These are phyloP conservation scores for Venturia carpophila DNA, from an alignment of 2,329 filamentous ascomycete species.

Conservation along the genomic window DNA sequence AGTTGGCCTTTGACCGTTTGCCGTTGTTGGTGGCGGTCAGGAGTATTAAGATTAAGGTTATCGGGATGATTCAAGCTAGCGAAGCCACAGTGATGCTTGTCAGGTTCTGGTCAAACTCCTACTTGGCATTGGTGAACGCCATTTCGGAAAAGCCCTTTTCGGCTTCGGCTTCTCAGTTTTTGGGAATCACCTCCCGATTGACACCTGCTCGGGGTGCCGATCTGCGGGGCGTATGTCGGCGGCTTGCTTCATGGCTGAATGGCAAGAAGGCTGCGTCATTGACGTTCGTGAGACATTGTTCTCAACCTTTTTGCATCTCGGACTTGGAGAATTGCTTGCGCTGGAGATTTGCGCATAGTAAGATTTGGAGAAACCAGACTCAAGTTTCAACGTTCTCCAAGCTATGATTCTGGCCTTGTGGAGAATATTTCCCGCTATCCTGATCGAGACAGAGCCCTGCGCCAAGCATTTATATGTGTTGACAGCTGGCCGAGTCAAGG, in stretches of 20 bases:
- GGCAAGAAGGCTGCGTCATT: background rate
- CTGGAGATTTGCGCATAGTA: no score
- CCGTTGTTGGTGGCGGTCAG: background rate
- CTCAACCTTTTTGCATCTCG: background rate
- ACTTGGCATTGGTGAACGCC: background rate
- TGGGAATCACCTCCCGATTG: background rate
- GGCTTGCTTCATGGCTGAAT: background rate
- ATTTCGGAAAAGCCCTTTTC: background rate
- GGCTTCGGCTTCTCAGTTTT: background rate
- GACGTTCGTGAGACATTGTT: background rate
- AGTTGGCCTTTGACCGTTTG: background rate
- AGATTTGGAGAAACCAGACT: no score
- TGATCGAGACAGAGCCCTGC: background rate
- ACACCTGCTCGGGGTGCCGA: background rate
- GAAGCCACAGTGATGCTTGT: background rate
- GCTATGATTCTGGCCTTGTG: no score
- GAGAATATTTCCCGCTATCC: background rate
- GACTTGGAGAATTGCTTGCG: background rate
- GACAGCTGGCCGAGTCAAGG: background rate
- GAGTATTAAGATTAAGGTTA: background rate
- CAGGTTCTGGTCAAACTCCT: background rate
- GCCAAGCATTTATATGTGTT: background rate
- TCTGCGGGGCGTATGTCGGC: background rate
- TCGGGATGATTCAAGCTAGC: background rate
- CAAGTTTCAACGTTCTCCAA: no score